Evolutionary conservation across 352 stramenopile genomes (phyloP), one percentile per base, ranked within the genome.

Genomic region (Phytophthora sp.): DNA sequence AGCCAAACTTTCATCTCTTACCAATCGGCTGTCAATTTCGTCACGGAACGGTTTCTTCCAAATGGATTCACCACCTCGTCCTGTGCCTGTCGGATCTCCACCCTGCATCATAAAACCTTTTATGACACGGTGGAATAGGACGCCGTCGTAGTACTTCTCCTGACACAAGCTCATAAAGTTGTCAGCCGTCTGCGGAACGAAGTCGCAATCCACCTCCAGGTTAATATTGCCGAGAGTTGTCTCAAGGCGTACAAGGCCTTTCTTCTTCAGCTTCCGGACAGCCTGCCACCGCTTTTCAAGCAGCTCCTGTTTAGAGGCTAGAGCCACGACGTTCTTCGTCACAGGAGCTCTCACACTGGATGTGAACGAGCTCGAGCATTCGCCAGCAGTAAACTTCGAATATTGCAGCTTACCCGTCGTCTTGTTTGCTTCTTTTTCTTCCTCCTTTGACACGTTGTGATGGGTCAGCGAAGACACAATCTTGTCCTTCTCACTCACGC

Each of bases 111-210:
- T 99, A 66, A 99, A 99, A 29, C 94, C 94, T 21, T 77, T 83
- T 73, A 99, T 99, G 8, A 98, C 73, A 12, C 98, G 94, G 74
- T 99, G 98, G 79, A 99, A 99, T 5, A 94, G 57, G 27, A 90
- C 88, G 16, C 88, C 89, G 69, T 99, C 84, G 73, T 99, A 99
- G 62, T 98, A 98, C 30, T 93, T 85, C 15, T 83, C 84, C 30
- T 89, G 68, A 57, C 94, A 98, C 45, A 99, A 77, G 27, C 93
- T 85, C 50, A 99, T 84, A 71, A 99, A 99, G 64, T 99, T 99
- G 75, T 98, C 96, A 11, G 90, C 82, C 0, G 96, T 99, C 42
- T 96, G 82, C 18, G 97, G 97, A 18, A 97, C 95, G 56, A 99
- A 97, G 73, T 99, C 96, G 69, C 91, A 98, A 77, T 99, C 93